Conservation (phyloP, 768 basidiomycete species). For the Dendrothele bispora region DNA sequence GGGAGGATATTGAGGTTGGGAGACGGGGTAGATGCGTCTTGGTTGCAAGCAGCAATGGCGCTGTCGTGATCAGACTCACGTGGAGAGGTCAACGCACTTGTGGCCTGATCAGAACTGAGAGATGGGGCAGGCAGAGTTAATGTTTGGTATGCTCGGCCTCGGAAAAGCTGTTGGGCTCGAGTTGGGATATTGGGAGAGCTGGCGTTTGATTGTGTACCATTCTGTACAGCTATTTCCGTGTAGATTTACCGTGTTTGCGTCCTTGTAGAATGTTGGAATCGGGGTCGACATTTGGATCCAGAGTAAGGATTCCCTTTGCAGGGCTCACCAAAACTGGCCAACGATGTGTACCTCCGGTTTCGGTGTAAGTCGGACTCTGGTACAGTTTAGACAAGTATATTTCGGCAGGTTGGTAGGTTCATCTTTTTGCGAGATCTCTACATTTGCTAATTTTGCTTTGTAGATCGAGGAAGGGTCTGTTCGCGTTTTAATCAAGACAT, state of each 20-base stretch:
- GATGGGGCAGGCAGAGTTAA: slow-evolving; percentile 20
- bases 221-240: slow-evolving; percentile 7
- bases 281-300: slow-evolving; percentile 25
- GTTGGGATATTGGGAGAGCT: slow-evolving; percentile 9
- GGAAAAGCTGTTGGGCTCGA: slow-evolving; percentile 16
- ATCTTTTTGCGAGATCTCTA: background rate
- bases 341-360: slow-evolving; percentile 68
- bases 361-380: no score
- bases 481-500: slow-evolving; percentile 63
- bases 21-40: no score
- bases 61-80: slow-evolving; percentile 11
- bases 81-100: slow-evolving; percentile 10
- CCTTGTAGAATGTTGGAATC: slow-evolving; percentile 84
- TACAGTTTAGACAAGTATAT: slow-evolving; percentile 71
- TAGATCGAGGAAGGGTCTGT: slow-evolving; percentile 67
- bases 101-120: slow-evolving; percentile 20
- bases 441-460: slow-evolving; percentile 17
- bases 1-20: slow-evolving; percentile 32
- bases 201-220: background rate
- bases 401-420: slow-evolving; percentile 84
- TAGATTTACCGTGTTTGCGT: slow-evolving; percentile 41
- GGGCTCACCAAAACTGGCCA: slow-evolving; percentile 43
- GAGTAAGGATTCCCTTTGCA: no score
- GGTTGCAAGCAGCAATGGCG: no score
- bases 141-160: slow-evolving; percentile 27